These are phyloP conservation scores for Suhomyces sp. DNA, from an alignment of 805 yeast genomes.

Conservation along the genomic window DNA sequence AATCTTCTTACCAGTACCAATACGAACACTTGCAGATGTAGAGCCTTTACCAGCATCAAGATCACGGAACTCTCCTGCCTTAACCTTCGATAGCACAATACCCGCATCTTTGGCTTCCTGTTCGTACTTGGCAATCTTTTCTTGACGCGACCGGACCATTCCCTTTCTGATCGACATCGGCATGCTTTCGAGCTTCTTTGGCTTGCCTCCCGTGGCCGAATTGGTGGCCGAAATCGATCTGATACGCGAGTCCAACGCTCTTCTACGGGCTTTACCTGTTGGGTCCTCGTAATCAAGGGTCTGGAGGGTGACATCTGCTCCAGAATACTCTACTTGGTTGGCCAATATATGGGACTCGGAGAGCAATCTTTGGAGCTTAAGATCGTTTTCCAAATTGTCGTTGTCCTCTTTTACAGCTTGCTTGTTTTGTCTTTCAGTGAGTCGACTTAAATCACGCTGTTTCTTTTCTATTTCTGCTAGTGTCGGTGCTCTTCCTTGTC, in stretches of 20 bases:
- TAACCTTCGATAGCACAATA: constrained; percentile 70
- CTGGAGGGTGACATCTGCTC: constrained; percentile 64
- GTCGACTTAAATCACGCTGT: constrained; percentile 20
- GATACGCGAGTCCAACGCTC: constrained; percentile 60
- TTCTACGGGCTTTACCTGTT: constrained; percentile 65
- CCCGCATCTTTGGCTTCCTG: constrained; percentile 87
- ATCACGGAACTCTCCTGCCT: constrained; percentile 63
- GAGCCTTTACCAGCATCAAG: constrained; percentile 54
- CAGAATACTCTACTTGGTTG: constrained; percentile 46
- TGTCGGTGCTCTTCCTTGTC: constrained; percentile 62
- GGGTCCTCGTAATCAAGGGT: constrained; percentile 61
- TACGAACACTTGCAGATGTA: constrained; percentile 47
- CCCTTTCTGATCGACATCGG: constrained; percentile 90
- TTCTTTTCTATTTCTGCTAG: constrained; percentile 28
- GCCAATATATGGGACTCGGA: constrained; percentile 68
- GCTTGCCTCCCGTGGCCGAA: constrained; percentile 45
- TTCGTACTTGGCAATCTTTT: constrained; percentile 56
- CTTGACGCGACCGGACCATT: constrained; percentile 57
- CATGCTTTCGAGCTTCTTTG: constrained; percentile 62
- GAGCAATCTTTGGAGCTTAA: constrained; percentile 67
- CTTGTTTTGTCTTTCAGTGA: constrained; percentile 34
- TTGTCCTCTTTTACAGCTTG: constrained; percentile 38
- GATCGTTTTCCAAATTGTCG: constrained; percentile 62
- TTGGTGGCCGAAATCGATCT: constrained; percentile 38
- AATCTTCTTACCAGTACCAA: constrained; percentile 45